Conservation (phyloP, 2,329 filamentous ascomycete species). For the Colletotrichum sp. region DNA sequence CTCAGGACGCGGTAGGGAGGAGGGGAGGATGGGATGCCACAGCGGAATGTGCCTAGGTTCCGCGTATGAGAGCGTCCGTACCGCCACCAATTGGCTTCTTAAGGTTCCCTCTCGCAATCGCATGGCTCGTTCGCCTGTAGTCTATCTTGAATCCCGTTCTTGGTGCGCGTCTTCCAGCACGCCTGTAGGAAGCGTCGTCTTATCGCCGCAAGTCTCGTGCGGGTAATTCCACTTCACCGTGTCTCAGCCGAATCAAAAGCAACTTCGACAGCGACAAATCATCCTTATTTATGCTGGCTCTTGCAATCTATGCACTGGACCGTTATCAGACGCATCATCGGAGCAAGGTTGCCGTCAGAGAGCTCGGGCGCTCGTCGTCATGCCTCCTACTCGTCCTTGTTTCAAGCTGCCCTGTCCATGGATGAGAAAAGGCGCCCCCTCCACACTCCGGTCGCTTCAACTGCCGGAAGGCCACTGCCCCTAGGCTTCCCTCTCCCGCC, state of each 20-base stretch:
- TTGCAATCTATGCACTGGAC: background rate
- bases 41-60: background rate
- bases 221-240: background rate
- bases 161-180: background rate
- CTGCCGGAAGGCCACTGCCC: background rate
- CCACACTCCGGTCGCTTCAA: background rate
- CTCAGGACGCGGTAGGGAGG: background rate
- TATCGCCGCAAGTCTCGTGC: background rate
- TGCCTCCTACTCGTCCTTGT: slow-evolving; percentile 15
- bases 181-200: background rate
- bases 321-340: slow-evolving; percentile 8
- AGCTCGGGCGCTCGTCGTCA: slow-evolving; percentile 16
- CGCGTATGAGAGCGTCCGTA: background rate
- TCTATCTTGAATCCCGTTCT: background rate
- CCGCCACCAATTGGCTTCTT: slow-evolving; percentile 18
- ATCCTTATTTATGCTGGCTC: background rate
- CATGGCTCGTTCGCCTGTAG: slow-evolving; percentile 11
- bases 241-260: background rate
- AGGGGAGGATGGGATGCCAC: background rate
- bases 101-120: slow-evolving; percentile 2
- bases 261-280: background rate
- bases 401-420: slow-evolving; percentile 17
- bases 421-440: background rate
- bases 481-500: background rate
- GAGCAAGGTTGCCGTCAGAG: slow-evolving; percentile 9